Conservation (phyloP, 768 basidiomycete species). For the Leccinum aurantiacum region DNA sequence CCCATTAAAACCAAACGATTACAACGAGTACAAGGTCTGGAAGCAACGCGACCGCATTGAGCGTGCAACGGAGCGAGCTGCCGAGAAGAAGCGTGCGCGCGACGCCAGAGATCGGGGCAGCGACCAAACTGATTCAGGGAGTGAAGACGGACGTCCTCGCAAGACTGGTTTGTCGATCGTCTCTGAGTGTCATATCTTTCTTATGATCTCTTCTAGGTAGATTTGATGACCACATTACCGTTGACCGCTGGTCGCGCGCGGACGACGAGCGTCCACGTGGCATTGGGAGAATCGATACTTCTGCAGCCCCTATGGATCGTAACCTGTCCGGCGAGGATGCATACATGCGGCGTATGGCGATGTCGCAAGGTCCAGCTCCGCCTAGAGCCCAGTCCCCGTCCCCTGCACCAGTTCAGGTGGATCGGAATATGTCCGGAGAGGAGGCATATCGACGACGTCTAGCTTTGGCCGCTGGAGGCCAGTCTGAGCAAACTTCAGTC, state of each 20-base stretch:
- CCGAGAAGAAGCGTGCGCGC: slow-evolving; percentile 58
- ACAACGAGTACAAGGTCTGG: slow-evolving; percentile 84
- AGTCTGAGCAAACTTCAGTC: slow-evolving; percentile 16
- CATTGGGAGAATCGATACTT: slow-evolving; percentile 15
- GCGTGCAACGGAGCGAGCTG: slow-evolving; percentile 57
- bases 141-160: slow-evolving; percentile 64
- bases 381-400: slow-evolving; percentile 28
- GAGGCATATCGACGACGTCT: slow-evolving; percentile 76
- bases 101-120: slow-evolving; percentile 48
- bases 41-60: slow-evolving; percentile 76
- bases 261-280: slow-evolving; percentile 45
- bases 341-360: slow-evolving; percentile 72
- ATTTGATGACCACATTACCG: slow-evolving; percentile 40
- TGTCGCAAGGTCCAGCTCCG: slow-evolving; percentile 45
- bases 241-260: slow-evolving; percentile 54
- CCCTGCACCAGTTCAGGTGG: slow-evolving; percentile 39
- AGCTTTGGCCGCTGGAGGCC: slow-evolving; percentile 54
- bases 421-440: slow-evolving; percentile 62
- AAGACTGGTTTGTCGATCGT: slow-evolving; percentile 56
- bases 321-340: slow-evolving; percentile 76
- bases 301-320: slow-evolving; percentile 43
- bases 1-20: slow-evolving; percentile 81
- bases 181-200: neutral
- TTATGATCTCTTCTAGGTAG: slow-evolving; percentile 34
- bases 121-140: slow-evolving; percentile 65